Evolutionary conservation across 129 eudicot species (phyloP).

Genomic region (Flaveria linearis): DNA sequence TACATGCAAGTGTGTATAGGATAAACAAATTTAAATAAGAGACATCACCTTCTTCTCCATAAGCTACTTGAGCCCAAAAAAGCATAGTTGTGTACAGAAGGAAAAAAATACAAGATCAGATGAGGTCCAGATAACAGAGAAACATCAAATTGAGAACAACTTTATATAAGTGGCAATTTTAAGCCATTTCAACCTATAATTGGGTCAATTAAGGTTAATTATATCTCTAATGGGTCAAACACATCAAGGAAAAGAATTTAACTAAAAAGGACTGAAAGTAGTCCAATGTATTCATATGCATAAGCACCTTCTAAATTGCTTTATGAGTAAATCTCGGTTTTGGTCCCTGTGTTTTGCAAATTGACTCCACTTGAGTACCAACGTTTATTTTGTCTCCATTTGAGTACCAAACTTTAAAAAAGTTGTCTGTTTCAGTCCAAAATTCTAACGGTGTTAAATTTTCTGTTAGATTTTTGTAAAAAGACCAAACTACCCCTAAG

Average conservation of each 20-base stretch:
- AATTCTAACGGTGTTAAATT: too few relatives aligned
- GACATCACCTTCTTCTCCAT: constrained; percentile 68
- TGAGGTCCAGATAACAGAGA: constrained; percentile 15
- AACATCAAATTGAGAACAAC: not conserved
- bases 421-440: too few relatives aligned
- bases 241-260: not conserved
- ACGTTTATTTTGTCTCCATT: too few relatives aligned
- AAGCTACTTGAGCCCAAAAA: constrained; percentile 51
- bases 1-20: not conserved
- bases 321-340: too few relatives aligned
- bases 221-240: not conserved
- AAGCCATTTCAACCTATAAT: not conserved
- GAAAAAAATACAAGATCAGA: constrained; percentile 32
- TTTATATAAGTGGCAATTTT: not conserved
- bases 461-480: too few relatives aligned
- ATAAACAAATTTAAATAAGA: not conserved
- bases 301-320: not conserved
- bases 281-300: not conserved
- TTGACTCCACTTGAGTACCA: too few relatives aligned
- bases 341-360: too few relatives aligned
- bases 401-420: too few relatives aligned
- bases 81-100: constrained; percentile 20
- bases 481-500: too few relatives aligned
- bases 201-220: not conserved
- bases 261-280: not conserved